These are phyloP conservation scores for Epichloe brachyelytri DNA, from an alignment of 2,329 filamentous ascomycete genomes.

Conservation along the genomic window DNA sequence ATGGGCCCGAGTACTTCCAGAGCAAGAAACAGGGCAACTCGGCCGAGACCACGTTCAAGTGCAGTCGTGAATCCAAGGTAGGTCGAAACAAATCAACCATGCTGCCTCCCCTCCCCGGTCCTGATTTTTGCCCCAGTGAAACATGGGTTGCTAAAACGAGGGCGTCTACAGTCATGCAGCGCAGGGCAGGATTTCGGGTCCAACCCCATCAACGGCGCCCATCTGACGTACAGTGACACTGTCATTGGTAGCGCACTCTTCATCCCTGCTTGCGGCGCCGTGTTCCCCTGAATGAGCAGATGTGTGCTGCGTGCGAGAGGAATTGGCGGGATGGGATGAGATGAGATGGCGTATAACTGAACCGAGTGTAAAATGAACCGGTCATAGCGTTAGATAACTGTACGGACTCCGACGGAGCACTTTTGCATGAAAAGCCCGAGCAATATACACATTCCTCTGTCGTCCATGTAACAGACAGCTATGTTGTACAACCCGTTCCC, in stretches of 20 bases:
- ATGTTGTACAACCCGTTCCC: neutral
- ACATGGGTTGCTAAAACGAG: too few relatives aligned
- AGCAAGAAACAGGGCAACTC: neutral
- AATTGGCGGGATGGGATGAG: too few relatives aligned
- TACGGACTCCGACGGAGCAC: too few relatives aligned
- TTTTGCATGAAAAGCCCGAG: too few relatives aligned
- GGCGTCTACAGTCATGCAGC: neutral
- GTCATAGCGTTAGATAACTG: too few relatives aligned
- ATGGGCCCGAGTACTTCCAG: slow-evolving; percentile 1
- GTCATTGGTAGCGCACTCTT: slow-evolving; percentile 2
- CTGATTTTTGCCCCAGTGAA: too few relatives aligned
- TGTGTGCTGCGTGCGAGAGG: too few relatives aligned
- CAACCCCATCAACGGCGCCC: slow-evolving; percentile 2
- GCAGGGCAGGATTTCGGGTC: slow-evolving; percentile 2
- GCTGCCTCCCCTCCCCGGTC: too few relatives aligned
- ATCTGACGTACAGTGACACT: slow-evolving; percentile 3
- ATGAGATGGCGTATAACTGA: too few relatives aligned
- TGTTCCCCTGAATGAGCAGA: neutral
- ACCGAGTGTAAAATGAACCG: too few relatives aligned
- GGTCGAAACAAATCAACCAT: neutral
- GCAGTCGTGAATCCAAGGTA: neutral
- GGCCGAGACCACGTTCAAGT: neutral
- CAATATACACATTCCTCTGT: too few relatives aligned
- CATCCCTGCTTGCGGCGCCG: neutral
- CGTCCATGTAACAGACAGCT: too few relatives aligned